These are phyloP conservation scores for Dictyostelium purpureum DNA, from an alignment of 78 protist species.

Conservation along the genomic window DNA sequence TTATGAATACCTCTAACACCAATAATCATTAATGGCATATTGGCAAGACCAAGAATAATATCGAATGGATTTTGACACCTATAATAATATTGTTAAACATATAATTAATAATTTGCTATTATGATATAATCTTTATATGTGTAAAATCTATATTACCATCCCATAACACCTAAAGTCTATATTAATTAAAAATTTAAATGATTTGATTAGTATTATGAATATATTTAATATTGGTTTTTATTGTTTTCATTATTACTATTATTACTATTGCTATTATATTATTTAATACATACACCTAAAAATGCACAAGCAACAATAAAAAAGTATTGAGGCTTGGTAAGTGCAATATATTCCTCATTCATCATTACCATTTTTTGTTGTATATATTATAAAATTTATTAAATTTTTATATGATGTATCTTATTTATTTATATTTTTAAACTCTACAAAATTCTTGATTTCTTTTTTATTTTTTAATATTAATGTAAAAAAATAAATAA, in stretches of 20 bases:
- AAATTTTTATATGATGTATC: too few species aligned
- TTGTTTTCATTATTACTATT: not conserved
- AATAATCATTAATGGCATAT: not conserved
- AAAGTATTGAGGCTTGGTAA: constrained; percentile 21
- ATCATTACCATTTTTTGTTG: not conserved
- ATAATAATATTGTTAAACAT: too few species aligned
- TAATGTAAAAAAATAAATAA: too few species aligned
- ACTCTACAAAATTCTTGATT: too few species aligned
- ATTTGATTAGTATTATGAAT: not conserved
- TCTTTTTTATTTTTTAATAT: too few species aligned
- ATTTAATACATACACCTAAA: constrained; percentile 19
- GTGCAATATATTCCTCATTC: constrained; percentile 1
- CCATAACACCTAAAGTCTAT: constrained; percentile 77
- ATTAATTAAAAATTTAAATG: not conserved
- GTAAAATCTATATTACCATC: too few species aligned
- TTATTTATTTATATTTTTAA: too few species aligned
- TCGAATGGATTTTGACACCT: constrained; percentile 40
- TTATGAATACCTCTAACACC: constrained; percentile 65
- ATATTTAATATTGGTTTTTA: not conserved
- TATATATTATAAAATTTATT: too few species aligned
- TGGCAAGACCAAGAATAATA: constrained; percentile 39
- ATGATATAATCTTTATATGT: too few species aligned
- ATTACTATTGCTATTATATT: too few species aligned
- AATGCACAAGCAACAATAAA: constrained; percentile 30
- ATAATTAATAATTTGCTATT: too few species aligned